Evolutionary conservation across 1,139 yeast species (phyloP), one percentile per base, ranked within the genome.

Genomic region (Suhomyces anneliseae): DNA sequence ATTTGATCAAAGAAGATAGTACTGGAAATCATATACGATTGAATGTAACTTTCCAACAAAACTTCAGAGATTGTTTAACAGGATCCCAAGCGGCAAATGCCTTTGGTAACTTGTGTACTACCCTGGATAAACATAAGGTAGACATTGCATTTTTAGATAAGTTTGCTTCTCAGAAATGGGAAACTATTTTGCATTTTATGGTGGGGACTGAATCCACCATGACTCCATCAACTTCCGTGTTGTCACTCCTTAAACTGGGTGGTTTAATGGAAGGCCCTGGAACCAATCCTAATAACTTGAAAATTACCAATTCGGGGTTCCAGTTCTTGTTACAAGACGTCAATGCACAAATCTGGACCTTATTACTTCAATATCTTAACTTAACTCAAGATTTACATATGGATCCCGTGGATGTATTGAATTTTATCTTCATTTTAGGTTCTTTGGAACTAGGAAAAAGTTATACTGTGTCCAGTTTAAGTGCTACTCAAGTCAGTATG

Each of bases 401-500:
- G 96, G 96, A 93, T 66, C 95, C 97, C 0, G 99, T 93, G 27
- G 99, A 95, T 61, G 97, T 93, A 37, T 74, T 93, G 40, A 92
- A 93, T 64, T 93, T 93, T 64, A 86, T 93, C 14, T 95, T 93
- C 68, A 86, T 92, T 80, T 72, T 93, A 40, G 99, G 99, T 2
- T 89, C 97, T 3, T 73, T 95, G 44, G 97, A 93, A 59, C 72
- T 92, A 32, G 99, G 99, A 1, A 85, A 86, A 55, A 90, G 92
- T 42, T 93, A 95, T 60, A 80, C 90, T 0, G 78, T 86, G 1
- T 70, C 82, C 5, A 83, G 85, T 38, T 68, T 93, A 46, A 85
- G 90, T 53, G 86, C 80, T 33, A 90, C 97, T 0, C 98, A 95
- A 65, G 69, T 83, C 37, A 83, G 84, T 48, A 87, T 95, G 95